Base-by-base conservation (phyloP, 257 asterid species). In the Linderniella brevidens region DNA sequence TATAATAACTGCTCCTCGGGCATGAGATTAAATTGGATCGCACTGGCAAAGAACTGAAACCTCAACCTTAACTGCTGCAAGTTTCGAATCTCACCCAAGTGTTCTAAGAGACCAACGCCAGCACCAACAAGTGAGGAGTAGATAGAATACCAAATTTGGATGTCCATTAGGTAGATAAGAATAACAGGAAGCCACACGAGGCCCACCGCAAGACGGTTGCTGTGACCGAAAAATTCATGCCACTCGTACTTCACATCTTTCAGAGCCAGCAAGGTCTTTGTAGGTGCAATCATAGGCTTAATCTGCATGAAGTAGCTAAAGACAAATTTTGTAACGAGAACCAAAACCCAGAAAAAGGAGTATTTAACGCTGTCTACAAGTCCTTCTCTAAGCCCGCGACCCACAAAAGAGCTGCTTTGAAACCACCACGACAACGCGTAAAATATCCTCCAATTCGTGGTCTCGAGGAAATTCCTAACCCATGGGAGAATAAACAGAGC, bases 291-390 rank as follows among this genome's bases (percentile, higher is more conserved):
- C 96, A 90, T 74, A 35, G 98, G 98, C 70, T 69, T 90, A 57
- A 90, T 73, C 77, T 90, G 98, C 86, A 90, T 76, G 65, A 85
- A 85, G 74, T 90, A 90, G 68, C 96, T 90, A 63, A 90, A 90
- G 46, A 50, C 36, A 56, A 90, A 85, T 68, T 90, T 90, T 15
- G 98, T 72, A 5, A 77, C 88, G 54, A 90, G 87, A 56, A 90
- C 94, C 18, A 57, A 65, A 36, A 90, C 57, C 98, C 98, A 90
- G 71, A 90, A 90, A 38, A 79, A 64, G 47, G 79, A 63, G 58
- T 90, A 90, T 72, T 85, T 90, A 15, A 90, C 50, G 64, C 73
- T 90, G 69, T 90, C 98, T 10, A 85, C 55, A 48, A 85, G 92
- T 57, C 98, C 98, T 77, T 90, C 96, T 63, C 96, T 85, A 46